Percentiles rank a stretch among this genome's conserved stretches.
Conservation (phyloP, 176 grass and related monocot genomes). For the Oryza brachyantha region DNA sequence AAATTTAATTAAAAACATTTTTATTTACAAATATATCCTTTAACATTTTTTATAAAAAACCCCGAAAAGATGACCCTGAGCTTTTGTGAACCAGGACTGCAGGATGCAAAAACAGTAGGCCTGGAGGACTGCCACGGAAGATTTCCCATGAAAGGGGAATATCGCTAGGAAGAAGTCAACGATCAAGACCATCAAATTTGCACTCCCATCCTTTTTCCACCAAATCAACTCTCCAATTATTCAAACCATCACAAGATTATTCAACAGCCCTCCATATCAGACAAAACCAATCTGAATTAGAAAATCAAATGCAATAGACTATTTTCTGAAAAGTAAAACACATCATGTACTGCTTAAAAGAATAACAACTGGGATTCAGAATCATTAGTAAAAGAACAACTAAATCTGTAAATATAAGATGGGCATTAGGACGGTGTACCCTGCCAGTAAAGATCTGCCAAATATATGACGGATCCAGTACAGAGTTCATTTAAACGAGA, state of each 20-base stretch:
- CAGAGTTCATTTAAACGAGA: not conserved
- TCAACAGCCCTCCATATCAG: conserved; percentile 12
- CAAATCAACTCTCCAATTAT: conserved; percentile 14
- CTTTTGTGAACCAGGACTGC: not conserved
- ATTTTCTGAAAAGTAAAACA: not conserved
- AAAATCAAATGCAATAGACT: conserved; percentile 13
- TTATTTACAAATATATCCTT: no score
- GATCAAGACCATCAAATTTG: conserved; percentile 26
- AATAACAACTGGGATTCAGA: not conserved
- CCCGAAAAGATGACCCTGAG: no score
- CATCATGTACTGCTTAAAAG: not conserved
- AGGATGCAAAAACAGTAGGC: not conserved
- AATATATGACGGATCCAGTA: not conserved
- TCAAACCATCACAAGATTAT: conserved; percentile 20
- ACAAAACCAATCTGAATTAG: not conserved
- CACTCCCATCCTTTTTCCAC: not conserved
- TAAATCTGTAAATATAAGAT: not conserved
- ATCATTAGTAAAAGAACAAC: not conserved
- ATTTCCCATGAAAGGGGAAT: conserved; percentile 15
- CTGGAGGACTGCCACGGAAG: not conserved
- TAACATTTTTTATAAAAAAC: no score
- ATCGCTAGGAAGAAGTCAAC: conserved; percentile 42
- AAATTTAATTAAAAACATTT: no score
- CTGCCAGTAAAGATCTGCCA: conserved; percentile 11
- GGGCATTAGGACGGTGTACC: not conserved